phyloP scores from a whole-genome alignment of 441 rosid species.

The Jatropha multifida region DNA sequence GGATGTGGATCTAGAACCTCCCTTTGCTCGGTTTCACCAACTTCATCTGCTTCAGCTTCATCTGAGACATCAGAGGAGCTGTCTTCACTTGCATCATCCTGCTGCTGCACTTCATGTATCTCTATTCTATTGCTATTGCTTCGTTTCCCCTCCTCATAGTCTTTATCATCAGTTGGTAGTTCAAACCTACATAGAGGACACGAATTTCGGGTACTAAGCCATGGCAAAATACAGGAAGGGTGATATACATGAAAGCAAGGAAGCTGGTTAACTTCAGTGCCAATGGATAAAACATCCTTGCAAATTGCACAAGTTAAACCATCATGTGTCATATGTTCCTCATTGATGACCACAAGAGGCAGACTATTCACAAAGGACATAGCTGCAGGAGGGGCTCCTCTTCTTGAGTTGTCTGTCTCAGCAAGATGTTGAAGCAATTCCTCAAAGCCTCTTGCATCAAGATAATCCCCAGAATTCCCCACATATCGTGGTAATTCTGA shows the following conservation, averaged over 20 bases:
- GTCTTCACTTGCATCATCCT: conserved; percentile 41
- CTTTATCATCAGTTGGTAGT: conserved; percentile 86
- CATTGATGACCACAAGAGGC: conserved; percentile 47
- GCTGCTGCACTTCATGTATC: conserved; percentile 37
- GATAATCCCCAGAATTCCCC: conserved; percentile 58
- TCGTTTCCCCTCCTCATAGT: conserved; percentile 72
- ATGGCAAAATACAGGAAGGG: conserved; percentile 73
- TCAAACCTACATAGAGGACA: conserved; percentile 94
- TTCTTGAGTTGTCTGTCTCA: conserved; percentile 66
- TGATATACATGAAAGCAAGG: conserved; percentile 90
- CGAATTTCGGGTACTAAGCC: conserved; percentile 82
- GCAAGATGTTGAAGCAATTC: conserved; percentile 76
- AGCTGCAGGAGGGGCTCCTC: conserved; percentile 96
- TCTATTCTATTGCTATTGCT: conserved; percentile 26
- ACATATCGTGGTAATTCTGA: conserved; percentile 38
- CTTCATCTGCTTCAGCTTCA: conserved; percentile 45
- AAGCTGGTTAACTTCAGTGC: conserved; percentile 68
- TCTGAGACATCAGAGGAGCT: conserved; percentile 44
- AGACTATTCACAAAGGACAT: conserved; percentile 51
- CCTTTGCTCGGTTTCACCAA: conserved; percentile 29
- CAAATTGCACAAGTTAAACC: conserved; percentile 77
- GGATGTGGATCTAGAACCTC: conserved; percentile 21
- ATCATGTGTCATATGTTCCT: conserved; percentile 52
- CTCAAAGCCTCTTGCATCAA: conserved; percentile 65
- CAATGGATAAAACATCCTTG: conserved; percentile 61